Base-by-base conservation (phyloP, 306 rosid genomes). In the Cucurbita argyrosperma region DNA sequence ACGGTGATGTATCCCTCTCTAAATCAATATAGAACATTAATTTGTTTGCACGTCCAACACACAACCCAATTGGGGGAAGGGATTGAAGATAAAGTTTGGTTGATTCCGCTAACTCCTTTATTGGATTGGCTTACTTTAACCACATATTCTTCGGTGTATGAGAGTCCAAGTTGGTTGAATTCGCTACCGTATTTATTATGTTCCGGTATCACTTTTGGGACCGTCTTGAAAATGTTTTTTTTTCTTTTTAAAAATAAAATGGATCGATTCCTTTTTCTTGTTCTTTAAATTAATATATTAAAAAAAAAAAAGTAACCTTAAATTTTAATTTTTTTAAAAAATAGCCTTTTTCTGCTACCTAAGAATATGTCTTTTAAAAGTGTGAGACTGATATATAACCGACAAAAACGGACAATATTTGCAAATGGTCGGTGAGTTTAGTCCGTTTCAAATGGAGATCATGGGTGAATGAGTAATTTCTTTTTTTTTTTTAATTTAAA, bases 111-210 rank as follows among this genome's bases (percentile, higher is more conserved):
- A 11, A 43, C 51, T 38, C 72, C 45, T 50, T 66, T 10, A 8
- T 66, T 42, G 38, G 72, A 66, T 66, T 66, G 72, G 55, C 72
- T 67, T 21, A 12, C 55, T 45, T 46, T 46, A 67, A 67, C 72
- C 55, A 67, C 72, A 67, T 67, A 43, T 67, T 64, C 71, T 42
- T 42, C 40, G 52, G 23, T 4, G 37, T 1, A 49, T 2, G 8
- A n/a, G 71, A 64, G 13, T 16, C 8, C 1, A 19, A n/a, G 52
- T 42, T 42, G 52, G 16, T 64, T 18, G 52, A 64, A 40, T 64
- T 9, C 1, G 16, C 0, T 40, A 4, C 2, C 21, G 4, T 42
- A 40, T 64, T 42, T 39, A n/a, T 40, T 18, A 12, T 30, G n/a
- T 1, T 60, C 12, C 35, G 43, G 5, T 6, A 0, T 14, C 66